Evolutionary conservation across 169 alveolate genomes (phyloP), one percentile per base, ranked within the genome.

Genomic region (Babesia ovata): DNA sequence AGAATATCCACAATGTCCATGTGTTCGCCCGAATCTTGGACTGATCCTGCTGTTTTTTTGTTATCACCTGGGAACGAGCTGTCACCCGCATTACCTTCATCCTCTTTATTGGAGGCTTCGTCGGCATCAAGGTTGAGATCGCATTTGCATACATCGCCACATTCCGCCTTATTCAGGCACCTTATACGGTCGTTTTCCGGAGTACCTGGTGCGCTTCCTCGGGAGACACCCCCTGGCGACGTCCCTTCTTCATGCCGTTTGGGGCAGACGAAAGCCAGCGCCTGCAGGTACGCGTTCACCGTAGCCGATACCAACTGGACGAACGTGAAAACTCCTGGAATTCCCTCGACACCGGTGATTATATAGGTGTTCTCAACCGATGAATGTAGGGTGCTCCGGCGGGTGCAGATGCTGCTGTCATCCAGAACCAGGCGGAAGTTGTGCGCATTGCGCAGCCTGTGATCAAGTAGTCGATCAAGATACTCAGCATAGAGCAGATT

Each of bases 1-100:
- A 76, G 63, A 14, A 76, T 76, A 26, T 66, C 78, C 45, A 76
- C 79, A 26, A 76, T 75, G 48, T 75, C 84, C 84, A 75, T 75
- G 58, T 21, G 49, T 2, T 29, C 60, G 39, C 66, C 83, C 22
- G 29, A 7, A 9, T 73, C 76, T 21, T 49, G 58, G 39, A 10
- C 28, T 0, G 17, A 62, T 10, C 13, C 42, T 2, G 66, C 16
- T 1, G 33, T 13, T 13, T 13, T 29, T 36, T 14, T 16, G 29
- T 45, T 2, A 4, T 45, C 50, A 4, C n/a, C 50, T 17, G 11
- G 11, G 63, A 19, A 56, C 39, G 46, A 8, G 19, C 28, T 17
- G 8, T 46, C 8, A 0, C 48, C 39, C 12, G 10, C 65, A 4
- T 7, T 16, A 4, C 26, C 53, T 2, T 39, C 70, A 3, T 8